Evolutionary conservation across 2,329 filamentous ascomycete species (phyloP).

Genomic region (Fusarium nygamai): DNA sequence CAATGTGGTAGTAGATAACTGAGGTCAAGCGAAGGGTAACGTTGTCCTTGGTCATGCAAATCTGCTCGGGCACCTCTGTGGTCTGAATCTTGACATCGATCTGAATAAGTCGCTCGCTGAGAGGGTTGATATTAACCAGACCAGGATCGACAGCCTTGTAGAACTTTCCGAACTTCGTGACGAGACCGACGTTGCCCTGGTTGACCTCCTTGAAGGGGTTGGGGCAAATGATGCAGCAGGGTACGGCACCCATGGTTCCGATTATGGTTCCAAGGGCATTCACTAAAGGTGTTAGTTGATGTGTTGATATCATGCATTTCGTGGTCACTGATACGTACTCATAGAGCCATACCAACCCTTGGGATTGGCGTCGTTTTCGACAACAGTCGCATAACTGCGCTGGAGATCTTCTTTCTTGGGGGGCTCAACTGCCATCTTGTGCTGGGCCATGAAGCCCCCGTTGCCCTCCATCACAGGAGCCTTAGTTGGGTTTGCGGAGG

Average conservation of each 20-base stretch:
- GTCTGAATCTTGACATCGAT: constrained; percentile 99
- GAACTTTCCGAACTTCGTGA: constrained; percentile 96
- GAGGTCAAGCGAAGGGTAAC: constrained; percentile 93
- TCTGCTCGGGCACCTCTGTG: constrained; percentile 93
- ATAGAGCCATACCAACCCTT: constrained; percentile 92
- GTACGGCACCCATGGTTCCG: constrained; percentile 85
- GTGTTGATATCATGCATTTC: not conserved
- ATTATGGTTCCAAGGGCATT: constrained; percentile 78
- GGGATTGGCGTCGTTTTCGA: constrained; percentile 72
- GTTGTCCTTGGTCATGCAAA: constrained; percentile 99
- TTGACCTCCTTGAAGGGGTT: constrained; percentile 94
- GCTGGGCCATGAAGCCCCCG: constrained; percentile 60
- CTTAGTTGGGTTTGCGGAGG: constrained; percentile 45
- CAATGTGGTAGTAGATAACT: constrained; percentile 99
- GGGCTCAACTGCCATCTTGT: constrained; percentile 77
- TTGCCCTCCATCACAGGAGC: constrained; percentile 37
- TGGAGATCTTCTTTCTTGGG: constrained; percentile 86
- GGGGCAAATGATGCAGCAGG: constrained; percentile 90
- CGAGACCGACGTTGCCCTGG: constrained; percentile 93
- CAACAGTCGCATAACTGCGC: constrained; percentile 76
- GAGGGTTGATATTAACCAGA: constrained; percentile 95
- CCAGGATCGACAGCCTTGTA: constrained; percentile 96
- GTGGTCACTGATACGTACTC: constrained; percentile 67
- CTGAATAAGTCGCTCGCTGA: constrained; percentile 88
- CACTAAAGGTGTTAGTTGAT: constrained; percentile 56